Conservation (phyloP, 2,329 filamentous ascomycete species). For the Fusarium zealandicum region DNA sequence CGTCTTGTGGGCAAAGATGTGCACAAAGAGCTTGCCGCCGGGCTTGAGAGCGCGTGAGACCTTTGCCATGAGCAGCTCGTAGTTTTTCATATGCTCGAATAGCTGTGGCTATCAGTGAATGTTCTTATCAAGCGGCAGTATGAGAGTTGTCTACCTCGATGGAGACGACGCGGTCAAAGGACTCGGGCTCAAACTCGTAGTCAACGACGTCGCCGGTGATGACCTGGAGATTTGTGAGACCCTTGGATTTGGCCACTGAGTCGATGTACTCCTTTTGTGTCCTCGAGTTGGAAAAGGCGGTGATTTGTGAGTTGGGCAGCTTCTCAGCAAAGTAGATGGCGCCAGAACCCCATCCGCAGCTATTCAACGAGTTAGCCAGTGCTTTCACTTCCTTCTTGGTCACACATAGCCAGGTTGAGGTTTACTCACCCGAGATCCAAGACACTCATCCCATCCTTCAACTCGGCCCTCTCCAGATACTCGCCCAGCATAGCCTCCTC, state of each 20-base stretch:
- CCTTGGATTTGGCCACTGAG: conserved; percentile 60
- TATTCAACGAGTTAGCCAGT: conserved; percentile 40
- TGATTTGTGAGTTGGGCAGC: conserved; percentile 67
- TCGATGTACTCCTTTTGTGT: conserved; percentile 75
- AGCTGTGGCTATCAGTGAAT: conserved; percentile 51
- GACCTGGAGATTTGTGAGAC: conserved; percentile 66
- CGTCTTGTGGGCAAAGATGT: conserved; percentile 70
- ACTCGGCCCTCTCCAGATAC: conserved; percentile 67
- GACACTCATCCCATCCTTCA: conserved; percentile 67
- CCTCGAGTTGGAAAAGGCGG: conserved; percentile 73
- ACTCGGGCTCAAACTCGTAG: conserved; percentile 65
- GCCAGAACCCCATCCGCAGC: conserved; percentile 73
- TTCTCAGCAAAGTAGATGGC: conserved; percentile 70
- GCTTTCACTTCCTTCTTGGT: background rate
- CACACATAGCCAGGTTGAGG: background rate
- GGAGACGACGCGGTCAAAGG: conserved; percentile 70
- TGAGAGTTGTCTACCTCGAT: conserved; percentile 57
- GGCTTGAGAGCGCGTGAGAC: conserved; percentile 65
- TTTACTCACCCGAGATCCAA: conserved; percentile 65
- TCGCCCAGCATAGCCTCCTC: conserved; percentile 70
- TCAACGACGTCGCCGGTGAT: conserved; percentile 73
- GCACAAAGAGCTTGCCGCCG: conserved; percentile 72
- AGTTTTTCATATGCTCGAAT: conserved; percentile 82
- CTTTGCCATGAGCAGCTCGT: conserved; percentile 71
- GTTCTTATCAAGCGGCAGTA: too few relatives aligned